These are phyloP conservation scores for Arabis hirsuta DNA, from an alignment of 345 rosid species.

Conservation along the genomic window DNA sequence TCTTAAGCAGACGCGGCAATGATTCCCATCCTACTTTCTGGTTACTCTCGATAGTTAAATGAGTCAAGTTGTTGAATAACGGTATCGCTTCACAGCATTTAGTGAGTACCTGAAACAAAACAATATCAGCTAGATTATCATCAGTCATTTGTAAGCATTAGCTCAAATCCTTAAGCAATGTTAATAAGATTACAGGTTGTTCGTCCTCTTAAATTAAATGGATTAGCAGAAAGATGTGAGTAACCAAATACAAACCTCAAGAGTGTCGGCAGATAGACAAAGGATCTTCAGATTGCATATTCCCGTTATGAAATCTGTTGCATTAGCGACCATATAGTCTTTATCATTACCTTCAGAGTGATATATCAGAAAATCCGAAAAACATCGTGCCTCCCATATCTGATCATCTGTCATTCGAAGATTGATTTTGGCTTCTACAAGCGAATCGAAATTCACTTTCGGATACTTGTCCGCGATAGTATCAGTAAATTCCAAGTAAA, in stretches of 20 bases:
- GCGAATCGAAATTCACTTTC: slow-evolving; percentile 14
- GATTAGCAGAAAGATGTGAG: not conserved
- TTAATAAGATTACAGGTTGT: not conserved
- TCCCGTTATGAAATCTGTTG: not conserved
- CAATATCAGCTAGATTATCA: not conserved
- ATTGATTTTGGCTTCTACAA: slow-evolving; percentile 26
- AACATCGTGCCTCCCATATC: too few relatives aligned
- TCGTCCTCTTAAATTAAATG: too few relatives aligned
- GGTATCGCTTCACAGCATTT: not conserved
- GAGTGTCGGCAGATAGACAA: not conserved
- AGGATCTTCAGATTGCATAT: not conserved
- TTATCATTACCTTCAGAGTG: not conserved
- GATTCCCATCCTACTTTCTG: not conserved
- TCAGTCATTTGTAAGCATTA: not conserved
- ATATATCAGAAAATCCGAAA: too few relatives aligned
- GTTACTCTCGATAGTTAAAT: not conserved
- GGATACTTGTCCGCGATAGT: slow-evolving; percentile 29
- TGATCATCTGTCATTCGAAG: slow-evolving; percentile 19
- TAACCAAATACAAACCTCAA: slow-evolving; percentile 8
- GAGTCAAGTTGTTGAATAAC: not conserved
- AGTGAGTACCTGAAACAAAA: not conserved
- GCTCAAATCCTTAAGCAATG: not conserved
- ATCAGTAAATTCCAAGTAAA: slow-evolving; percentile 19
- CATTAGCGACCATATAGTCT: not conserved
- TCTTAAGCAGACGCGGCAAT: not conserved